phyloP scores from a whole-genome alignment of 257 asterid species.

The Petunia axillaris region DNA sequence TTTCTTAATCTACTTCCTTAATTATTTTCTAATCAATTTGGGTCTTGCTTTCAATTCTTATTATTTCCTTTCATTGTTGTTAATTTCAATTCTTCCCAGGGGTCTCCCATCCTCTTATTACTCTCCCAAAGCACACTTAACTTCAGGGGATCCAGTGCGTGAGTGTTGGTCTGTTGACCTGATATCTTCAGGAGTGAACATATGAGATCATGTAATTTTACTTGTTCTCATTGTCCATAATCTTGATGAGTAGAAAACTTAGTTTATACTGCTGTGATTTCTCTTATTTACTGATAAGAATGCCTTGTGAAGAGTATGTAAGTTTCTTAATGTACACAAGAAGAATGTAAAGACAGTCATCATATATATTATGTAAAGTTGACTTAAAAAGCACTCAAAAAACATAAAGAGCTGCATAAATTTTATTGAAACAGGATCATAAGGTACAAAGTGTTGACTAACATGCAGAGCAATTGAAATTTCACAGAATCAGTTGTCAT shows the following conservation, averaged over 20 bases:
- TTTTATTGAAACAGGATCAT: not conserved
- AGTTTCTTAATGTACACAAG: not conserved
- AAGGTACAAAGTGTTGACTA: not conserved
- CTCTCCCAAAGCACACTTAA: no score
- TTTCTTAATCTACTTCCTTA: no score
- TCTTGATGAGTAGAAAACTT: not conserved
- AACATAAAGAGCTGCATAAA: not conserved
- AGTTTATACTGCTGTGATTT: not conserved
- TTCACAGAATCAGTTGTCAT: slow-evolving; percentile 35
- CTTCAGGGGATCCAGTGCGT: no score
- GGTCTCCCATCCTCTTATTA: no score
- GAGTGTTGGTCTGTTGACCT: not conserved
- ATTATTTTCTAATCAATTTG: no score
- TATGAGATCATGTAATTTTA: not conserved
- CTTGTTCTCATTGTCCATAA: not conserved
- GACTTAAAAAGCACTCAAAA: not conserved
- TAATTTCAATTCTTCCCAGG: no score
- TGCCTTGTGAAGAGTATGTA: not conserved
- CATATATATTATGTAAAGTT: not conserved
- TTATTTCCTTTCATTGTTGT: no score
- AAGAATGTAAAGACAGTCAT: not conserved
- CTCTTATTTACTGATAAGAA: not conserved
- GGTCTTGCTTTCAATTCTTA: no score
- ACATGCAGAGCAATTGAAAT: not conserved
- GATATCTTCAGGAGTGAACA: not conserved